These are phyloP conservation scores for Prunus mira DNA, from an alignment of 306 rosid genomes.

Conservation along the genomic window DNA sequence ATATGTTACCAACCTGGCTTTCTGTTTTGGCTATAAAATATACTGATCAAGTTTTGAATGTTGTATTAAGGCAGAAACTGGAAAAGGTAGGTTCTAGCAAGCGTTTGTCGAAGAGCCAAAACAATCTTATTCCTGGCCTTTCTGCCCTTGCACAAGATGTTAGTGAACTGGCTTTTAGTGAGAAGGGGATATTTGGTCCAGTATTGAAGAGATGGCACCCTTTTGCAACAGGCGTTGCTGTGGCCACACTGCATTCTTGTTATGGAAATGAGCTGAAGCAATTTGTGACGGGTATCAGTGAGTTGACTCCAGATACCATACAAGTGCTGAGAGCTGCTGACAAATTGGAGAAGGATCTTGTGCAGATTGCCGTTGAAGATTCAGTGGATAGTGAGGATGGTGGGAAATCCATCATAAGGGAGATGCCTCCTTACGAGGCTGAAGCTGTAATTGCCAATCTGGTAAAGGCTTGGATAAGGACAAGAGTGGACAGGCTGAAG, in stretches of 20 bases:
- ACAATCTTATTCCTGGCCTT: slow-evolving; percentile 46
- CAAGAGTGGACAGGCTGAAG: slow-evolving; percentile 76
- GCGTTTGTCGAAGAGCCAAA: slow-evolving; percentile 55
- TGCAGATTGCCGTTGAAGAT: slow-evolving; percentile 93
- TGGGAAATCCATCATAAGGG: slow-evolving; percentile 81
- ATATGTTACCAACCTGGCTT: neutral
- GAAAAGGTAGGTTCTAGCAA: slow-evolving; percentile 54
- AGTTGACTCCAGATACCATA: slow-evolving; percentile 78
- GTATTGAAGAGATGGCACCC: slow-evolving; percentile 84
- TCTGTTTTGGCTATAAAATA: slow-evolving; percentile 4
- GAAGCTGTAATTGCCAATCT: slow-evolving; percentile 63
- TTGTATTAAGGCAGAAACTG: slow-evolving; percentile 57
- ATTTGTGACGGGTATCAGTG: slow-evolving; percentile 53
- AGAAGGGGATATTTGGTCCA: slow-evolving; percentile 81
- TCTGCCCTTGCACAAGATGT: slow-evolving; percentile 64
- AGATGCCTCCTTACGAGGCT: slow-evolving; percentile 98
- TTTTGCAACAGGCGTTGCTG: slow-evolving; percentile 78
- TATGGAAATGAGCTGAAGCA: slow-evolving; percentile 75
- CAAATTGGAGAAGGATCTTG: slow-evolving; percentile 93
- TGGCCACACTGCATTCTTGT: slow-evolving; percentile 87
- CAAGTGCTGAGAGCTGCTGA: slow-evolving; percentile 82
- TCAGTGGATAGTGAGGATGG: slow-evolving; percentile 96
- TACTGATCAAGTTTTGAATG: slow-evolving; percentile 35
- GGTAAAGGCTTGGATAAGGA: slow-evolving; percentile 78
- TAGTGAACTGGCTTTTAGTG: slow-evolving; percentile 62